These are phyloP conservation scores for Gaeumannomyces sp. DNA, from an alignment of 2,329 filamentous ascomycete species.

Conservation along the genomic window DNA sequence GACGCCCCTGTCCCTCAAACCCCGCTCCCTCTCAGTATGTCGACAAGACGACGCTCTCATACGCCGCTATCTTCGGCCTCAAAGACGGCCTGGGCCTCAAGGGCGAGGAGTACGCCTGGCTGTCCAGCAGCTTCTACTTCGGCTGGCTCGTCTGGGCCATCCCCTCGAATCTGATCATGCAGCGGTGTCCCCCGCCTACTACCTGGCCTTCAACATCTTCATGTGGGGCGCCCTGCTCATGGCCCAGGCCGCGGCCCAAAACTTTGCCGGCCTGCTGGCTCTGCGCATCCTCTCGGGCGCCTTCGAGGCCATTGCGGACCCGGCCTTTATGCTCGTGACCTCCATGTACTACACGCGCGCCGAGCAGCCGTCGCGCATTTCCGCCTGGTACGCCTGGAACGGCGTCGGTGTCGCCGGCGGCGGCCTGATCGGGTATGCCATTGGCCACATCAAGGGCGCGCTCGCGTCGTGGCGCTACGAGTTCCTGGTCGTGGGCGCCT, in stretches of 20 bases:
- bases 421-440: constrained; percentile 47
- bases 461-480: constrained; percentile 61
- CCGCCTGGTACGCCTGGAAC: constrained; percentile 53
- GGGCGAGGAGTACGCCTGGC: constrained; percentile 53
- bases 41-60: constrained; percentile 49
- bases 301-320: constrained; percentile 49
- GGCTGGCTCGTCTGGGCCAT: constrained; percentile 30
- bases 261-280: constrained; percentile 48
- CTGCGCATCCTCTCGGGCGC: constrained; percentile 57
- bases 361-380: constrained; percentile 56
- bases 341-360: constrained; percentile 59
- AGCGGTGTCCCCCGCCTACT: constrained; percentile 28
- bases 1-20: neutral
- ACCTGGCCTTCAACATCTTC: constrained; percentile 43
- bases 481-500: constrained; percentile 56
- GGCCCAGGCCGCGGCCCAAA: constrained; percentile 47
- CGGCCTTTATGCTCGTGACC: constrained; percentile 55
- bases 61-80: constrained; percentile 61
- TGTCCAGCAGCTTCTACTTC: constrained; percentile 48
- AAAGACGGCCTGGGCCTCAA: constrained; percentile 49
- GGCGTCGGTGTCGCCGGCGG: constrained; percentile 54
- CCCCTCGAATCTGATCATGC: constrained; percentile 26
- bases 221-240: constrained; percentile 44
- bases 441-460: constrained; percentile 50
- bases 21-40: constrained; percentile 15